Evolutionary conservation across 208 protist genomes (phyloP).

Genomic region (Trypanosoma mega): DNA sequence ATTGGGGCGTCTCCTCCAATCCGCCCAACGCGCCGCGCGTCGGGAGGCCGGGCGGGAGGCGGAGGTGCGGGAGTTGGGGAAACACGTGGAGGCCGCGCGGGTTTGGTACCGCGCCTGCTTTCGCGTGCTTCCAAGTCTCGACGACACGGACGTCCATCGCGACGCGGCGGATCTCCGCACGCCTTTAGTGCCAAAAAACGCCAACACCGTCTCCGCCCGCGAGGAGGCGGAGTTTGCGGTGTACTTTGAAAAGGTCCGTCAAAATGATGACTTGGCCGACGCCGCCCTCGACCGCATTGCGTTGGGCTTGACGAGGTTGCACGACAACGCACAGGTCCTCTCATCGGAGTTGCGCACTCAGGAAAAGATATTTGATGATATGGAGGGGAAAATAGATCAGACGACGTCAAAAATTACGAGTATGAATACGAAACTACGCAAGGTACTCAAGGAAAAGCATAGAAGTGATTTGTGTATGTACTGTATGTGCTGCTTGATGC

Average conservation of each 20-base stretch:
- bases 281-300: constrained; percentile 18
- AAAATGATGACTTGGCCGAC: constrained; percentile 19
- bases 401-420: background rate
- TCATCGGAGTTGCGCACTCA: constrained; percentile 14
- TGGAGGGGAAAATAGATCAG: constrained; percentile 15
- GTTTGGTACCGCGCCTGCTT: constrained; percentile 55
- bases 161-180: background rate
- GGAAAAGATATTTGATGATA: constrained; percentile 4
- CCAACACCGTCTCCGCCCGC: no score
- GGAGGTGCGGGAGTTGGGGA: constrained; percentile 21
- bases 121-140: constrained; percentile 26
- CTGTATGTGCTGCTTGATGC: constrained; percentile 10
- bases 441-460: constrained; percentile 4
- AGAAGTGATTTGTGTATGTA: constrained; percentile 20
- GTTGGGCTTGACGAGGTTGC: constrained; percentile 13
- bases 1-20: constrained; percentile 35
- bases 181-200: no score
- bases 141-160: constrained; percentile 3
- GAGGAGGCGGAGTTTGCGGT: constrained; percentile 1
- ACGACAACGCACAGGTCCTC: constrained; percentile 17
- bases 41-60: constrained; percentile 15
- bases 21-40: constrained; percentile 26
- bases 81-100: constrained; percentile 42
- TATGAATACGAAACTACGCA: constrained; percentile 16
- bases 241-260: constrained; percentile 8